Conservation (phyloP, 257 asterid genomes). For the Knoxia roxburghii region DNA sequence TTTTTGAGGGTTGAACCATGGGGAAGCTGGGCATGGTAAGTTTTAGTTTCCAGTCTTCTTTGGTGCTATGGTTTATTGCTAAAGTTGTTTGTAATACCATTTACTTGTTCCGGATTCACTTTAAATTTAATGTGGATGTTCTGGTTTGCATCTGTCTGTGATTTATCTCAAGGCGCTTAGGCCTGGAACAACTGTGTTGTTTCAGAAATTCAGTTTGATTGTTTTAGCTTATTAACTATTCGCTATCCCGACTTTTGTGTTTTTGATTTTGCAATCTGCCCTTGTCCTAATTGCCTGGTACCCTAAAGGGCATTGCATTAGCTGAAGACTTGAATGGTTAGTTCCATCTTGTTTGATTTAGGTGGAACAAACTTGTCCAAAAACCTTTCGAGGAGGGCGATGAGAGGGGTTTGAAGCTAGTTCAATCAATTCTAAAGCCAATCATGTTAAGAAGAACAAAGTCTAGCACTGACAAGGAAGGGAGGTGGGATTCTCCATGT, state of each 20-base stretch:
- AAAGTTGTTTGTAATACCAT: slow-evolving; percentile 7
- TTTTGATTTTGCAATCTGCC: neutral
- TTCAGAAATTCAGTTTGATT: neutral
- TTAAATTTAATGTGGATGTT: neutral
- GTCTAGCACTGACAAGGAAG: slow-evolving; percentile 78
- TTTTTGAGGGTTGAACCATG: slow-evolving; percentile 96
- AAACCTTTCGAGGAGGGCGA: slow-evolving; percentile 98
- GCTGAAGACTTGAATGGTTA: slow-evolving; percentile 14
- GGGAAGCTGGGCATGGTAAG: slow-evolving; percentile 99
- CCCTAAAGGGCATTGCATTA: neutral
- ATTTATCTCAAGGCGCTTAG: neutral
- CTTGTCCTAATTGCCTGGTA: neutral
- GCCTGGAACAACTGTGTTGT: neutral
- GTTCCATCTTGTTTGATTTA: slow-evolving; percentile 21
- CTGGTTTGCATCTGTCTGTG: neutral
- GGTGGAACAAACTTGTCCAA: slow-evolving; percentile 98
- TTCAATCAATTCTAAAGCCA: slow-evolving; percentile 72
- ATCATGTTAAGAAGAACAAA: slow-evolving; percentile 97
- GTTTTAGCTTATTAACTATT: neutral
- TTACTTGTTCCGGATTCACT: slow-evolving; percentile 4
- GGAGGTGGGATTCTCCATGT: slow-evolving; percentile 53
- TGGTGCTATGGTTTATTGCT: slow-evolving; percentile 7
- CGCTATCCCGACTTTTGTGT: neutral
- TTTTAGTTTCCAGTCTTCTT: slow-evolving; percentile 20
- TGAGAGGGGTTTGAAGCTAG: slow-evolving; percentile 79